Conservation (phyloP, 192 early-diverging fungal genomes). For the Spizellomyces sp. region DNA sequence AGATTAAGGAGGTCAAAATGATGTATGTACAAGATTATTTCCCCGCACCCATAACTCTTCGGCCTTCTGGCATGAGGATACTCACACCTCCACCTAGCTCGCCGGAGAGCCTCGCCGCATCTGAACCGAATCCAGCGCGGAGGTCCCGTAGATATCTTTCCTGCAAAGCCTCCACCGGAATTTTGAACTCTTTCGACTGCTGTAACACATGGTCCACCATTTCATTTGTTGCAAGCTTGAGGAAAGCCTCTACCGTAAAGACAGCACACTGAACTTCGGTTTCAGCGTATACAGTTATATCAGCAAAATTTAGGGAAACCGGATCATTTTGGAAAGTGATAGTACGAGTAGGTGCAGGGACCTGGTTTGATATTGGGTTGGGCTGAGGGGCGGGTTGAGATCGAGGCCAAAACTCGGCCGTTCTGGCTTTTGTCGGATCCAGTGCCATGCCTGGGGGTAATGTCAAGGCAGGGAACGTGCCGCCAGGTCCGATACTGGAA, state of each 20-base stretch:
- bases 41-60: no score
- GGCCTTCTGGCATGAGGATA: neutral
- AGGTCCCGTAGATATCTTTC: neutral
- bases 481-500: conserved; percentile 3
- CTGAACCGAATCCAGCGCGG: neutral
- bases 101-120: neutral
- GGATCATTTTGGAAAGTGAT: neutral
- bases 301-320: neutral
- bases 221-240: conserved; percentile 24
- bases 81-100: neutral
- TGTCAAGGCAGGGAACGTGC: conserved; percentile 10
- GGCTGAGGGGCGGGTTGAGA: neutral
- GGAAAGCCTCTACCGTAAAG: conserved; percentile 9
- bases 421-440: conserved; percentile 4
- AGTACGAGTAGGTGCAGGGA: neutral
- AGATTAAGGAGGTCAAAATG: no score
- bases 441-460: conserved; percentile 2
- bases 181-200: neutral
- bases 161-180: neutral
- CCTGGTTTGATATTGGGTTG: neutral
- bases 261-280: conserved; percentile 11
- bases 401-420: conserved; percentile 25
- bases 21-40: no score
- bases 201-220: conserved; percentile 14
- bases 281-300: conserved; percentile 9